These are phyloP conservation scores for Trypanosomatidae sp. DNA, from an alignment of 208 protist species.

Conservation along the genomic window DNA sequence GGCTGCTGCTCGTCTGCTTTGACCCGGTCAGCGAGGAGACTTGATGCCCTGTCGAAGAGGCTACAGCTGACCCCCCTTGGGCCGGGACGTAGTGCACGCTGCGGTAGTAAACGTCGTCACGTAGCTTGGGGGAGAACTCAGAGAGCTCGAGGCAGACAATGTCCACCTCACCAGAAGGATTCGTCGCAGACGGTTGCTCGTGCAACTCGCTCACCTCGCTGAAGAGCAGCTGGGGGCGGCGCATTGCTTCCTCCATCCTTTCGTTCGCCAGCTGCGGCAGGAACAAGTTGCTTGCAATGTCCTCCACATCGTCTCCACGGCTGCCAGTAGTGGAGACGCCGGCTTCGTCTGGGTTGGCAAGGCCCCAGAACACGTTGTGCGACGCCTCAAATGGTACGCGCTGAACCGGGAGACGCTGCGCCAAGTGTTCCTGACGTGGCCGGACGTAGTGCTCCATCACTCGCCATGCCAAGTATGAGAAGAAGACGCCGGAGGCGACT, in stretches of 20 bases:
- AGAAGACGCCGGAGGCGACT: slow-evolving; percentile 43
- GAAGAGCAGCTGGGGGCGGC: slow-evolving; percentile 71
- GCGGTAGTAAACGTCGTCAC: slow-evolving; percentile 84
- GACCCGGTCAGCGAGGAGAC: neutral
- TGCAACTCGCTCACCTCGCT: slow-evolving; percentile 69
- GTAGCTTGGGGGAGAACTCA: slow-evolving; percentile 66
- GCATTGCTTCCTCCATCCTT: slow-evolving; percentile 55
- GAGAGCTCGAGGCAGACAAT: slow-evolving; percentile 80
- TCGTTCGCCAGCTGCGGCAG: slow-evolving; percentile 35
- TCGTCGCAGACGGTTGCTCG: slow-evolving; percentile 22
- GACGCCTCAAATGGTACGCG: slow-evolving; percentile 63
- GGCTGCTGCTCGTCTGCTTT: neutral
- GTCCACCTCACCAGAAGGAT: slow-evolving; percentile 43
- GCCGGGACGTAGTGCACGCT: slow-evolving; percentile 81
- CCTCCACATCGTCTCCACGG: slow-evolving; percentile 13
- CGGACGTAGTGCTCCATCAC: slow-evolving; percentile 55
- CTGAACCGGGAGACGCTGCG: slow-evolving; percentile 37
- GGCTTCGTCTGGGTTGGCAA: slow-evolving; percentile 17
- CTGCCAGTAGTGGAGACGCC: neutral
- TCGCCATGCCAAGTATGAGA: slow-evolving; percentile 59
- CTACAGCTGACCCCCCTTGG: neutral
- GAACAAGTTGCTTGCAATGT: slow-evolving; percentile 27
- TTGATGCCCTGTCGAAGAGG: neutral
- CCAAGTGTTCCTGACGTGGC: slow-evolving; percentile 50
- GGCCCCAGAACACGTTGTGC: slow-evolving; percentile 84